These are phyloP conservation scores for Talaromyces thailandensis DNA, from an alignment of 495 filamentous ascomycete species.

Conservation along the genomic window DNA sequence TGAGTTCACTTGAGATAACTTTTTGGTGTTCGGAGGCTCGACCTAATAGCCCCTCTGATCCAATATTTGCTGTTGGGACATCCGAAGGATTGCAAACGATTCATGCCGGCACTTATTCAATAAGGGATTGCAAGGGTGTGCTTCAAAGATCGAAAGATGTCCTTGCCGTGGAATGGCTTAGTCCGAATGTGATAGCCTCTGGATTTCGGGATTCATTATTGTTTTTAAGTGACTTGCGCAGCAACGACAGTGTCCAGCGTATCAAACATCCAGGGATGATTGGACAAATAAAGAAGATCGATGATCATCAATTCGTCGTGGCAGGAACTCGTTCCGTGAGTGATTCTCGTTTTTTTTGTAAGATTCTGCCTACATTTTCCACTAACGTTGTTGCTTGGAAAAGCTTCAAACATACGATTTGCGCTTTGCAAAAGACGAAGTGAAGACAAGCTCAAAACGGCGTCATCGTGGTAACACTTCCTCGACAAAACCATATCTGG, in stretches of 20 bases:
- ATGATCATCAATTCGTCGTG: slow-evolving; percentile 27
- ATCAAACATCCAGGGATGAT: slow-evolving; percentile 28
- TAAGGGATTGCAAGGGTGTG: slow-evolving; percentile 21
- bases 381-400: not conserved
- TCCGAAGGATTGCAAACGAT: slow-evolving; percentile 33
- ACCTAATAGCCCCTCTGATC: slow-evolving; percentile 16
- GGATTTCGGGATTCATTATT: slow-evolving; percentile 28
- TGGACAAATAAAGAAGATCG: slow-evolving; percentile 27
- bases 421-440: slow-evolving; percentile 25
- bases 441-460: slow-evolving; percentile 21
- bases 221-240: slow-evolving; percentile 30
- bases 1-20: not conserved
- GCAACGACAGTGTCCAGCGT: slow-evolving; percentile 20
- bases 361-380: not conserved
- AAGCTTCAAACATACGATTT: slow-evolving; percentile 40
- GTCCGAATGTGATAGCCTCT: slow-evolving; percentile 24
- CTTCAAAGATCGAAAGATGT: slow-evolving; percentile 21
- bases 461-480: slow-evolving; percentile 12
- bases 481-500: slow-evolving; percentile 28
- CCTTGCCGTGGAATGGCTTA: slow-evolving; percentile 32
- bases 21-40: slow-evolving; percentile 31
- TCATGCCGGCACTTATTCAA: slow-evolving; percentile 7
- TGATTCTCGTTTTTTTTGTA: not conserved
- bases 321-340: slow-evolving; percentile 29
- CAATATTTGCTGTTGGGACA: slow-evolving; percentile 30